These are phyloP conservation scores for Scutellaria baicalensis DNA, from an alignment of 257 asterid species.

Conservation along the genomic window DNA sequence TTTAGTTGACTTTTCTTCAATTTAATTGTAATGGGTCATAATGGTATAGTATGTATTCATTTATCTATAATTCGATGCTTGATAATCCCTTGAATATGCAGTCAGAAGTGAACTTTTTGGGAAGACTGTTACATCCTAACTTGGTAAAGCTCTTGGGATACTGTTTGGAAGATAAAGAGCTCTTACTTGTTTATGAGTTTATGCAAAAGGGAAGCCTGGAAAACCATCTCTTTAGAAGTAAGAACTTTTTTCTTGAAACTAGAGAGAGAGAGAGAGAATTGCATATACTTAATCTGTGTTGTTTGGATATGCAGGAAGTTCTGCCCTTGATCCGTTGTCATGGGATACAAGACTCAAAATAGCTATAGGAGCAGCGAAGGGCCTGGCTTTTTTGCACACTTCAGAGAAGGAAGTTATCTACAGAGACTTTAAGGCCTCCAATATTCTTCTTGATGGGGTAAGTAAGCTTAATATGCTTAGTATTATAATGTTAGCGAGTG, in stretches of 20 bases:
- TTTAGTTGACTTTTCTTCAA: not conserved
- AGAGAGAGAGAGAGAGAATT: not conserved
- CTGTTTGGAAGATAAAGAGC: slow-evolving; percentile 51
- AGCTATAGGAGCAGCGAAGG: slow-evolving; percentile 54
- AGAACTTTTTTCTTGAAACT: slow-evolving; percentile 2
- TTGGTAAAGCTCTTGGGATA: slow-evolving; percentile 60
- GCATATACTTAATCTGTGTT: not conserved
- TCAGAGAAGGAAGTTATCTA: slow-evolving; percentile 40
- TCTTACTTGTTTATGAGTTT: slow-evolving; percentile 50
- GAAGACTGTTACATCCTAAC: slow-evolving; percentile 50
- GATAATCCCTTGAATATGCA: slow-evolving; percentile 20
- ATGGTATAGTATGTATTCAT: not conserved
- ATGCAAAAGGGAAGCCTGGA: slow-evolving; percentile 60
- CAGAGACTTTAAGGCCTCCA: slow-evolving; percentile 58
- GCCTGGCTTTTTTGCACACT: slow-evolving; percentile 44
- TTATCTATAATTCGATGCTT: not conserved
- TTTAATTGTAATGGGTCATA: not conserved
- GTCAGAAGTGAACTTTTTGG: slow-evolving; percentile 58
- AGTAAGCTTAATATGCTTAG: not conserved
- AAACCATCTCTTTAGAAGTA: slow-evolving; percentile 56
- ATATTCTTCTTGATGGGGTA: slow-evolving; percentile 59
- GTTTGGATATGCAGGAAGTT: slow-evolving; percentile 25
- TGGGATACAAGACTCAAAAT: slow-evolving; percentile 52
- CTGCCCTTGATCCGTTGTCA: slow-evolving; percentile 28
- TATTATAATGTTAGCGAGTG: not conserved